phyloP scores from a whole-genome alignment of 306 rosid species.

The Albizia julibrissin region DNA sequence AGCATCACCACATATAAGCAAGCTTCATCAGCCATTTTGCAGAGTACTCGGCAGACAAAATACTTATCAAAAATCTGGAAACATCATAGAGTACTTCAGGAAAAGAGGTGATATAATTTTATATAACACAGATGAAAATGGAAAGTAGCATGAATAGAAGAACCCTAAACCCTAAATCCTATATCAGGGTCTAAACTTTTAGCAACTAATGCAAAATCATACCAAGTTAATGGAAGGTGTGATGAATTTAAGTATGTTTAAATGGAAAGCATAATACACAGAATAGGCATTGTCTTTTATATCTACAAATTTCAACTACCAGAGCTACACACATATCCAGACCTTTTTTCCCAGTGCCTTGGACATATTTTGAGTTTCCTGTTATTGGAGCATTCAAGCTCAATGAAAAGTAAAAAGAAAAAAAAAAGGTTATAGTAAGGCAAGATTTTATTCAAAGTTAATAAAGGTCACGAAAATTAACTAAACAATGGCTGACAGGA shows the following conservation, averaged over 20 bases:
- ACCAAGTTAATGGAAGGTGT: slow-evolving; percentile 69
- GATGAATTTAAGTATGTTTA: slow-evolving; percentile 1
- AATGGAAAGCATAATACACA: no score
- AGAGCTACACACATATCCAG: no score
- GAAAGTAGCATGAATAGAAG: neutral
- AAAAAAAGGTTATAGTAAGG: neutral
- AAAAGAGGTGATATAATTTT: neutral
- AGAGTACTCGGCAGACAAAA: slow-evolving; percentile 61
- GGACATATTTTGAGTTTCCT: no score
- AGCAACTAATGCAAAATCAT: slow-evolving; percentile 57
- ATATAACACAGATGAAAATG: neutral
- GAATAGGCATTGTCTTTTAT: no score
- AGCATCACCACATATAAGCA: slow-evolving; percentile 53
- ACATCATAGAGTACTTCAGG: neutral
- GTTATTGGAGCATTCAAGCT: neutral
- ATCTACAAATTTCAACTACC: no score
- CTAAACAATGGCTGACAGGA: no score
- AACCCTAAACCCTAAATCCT: slow-evolving; percentile 39
- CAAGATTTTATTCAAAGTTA: no score
- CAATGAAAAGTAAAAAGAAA: neutral
- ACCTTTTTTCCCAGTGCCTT: no score
- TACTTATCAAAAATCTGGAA: slow-evolving; percentile 69
- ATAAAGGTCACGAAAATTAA: no score
- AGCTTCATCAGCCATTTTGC: slow-evolving; percentile 74
- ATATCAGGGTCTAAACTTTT: slow-evolving; percentile 79